Base-by-base conservation (phyloP, 148 eudicot species). In the Rhododendron vialii region DNA sequence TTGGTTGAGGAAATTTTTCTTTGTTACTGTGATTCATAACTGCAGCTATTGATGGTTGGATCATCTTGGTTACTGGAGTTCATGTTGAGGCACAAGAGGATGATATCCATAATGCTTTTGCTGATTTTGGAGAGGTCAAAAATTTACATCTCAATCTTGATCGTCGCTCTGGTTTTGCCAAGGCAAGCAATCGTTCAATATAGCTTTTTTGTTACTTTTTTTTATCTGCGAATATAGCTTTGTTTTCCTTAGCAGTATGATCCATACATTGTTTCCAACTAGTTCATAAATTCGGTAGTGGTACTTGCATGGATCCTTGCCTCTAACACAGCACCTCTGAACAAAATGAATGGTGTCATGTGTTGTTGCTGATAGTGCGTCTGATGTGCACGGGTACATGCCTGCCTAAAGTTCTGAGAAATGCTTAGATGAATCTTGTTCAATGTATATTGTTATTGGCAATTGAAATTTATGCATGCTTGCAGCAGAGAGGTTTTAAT, bases 1-100 rank as follows among this genome's bases (percentile, higher is more conserved):
- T 15, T 3, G 69, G n/a, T 63, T n/a, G 10, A 63, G 43, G 43
- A 38, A 38, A 38, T 5, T 38, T 38, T 38, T 38, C 2, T 63
- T 63, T 63, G 20, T 63, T 22, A 24, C 26, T 63, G 8, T 24
- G 69, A 63, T 63, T 20, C n/a, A 20, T 63, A 63, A 63, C 26
- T 92, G 89, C 92, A 95, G 98, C 98, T 36, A 91, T 95, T 90
- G 98, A 94, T 87, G 95, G 98, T 78, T 94, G 95, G 95, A 94
- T 94, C 87, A 80, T 94, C 80, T 89, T 92, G 7, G 93, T 94
- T 43, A 92, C 94, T 26, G 98, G 98, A 90, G 93, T 93, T 33
- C 94, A 93, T 88, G 95, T 91, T 88, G 98, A 94, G 87, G 94
- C 98, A 47, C 92, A 92, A 84, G 98, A 94, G 83, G 96, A 95